Evolutionary conservation across 805 yeast species (phyloP).

Genomic region (Candida dendrica): DNA sequence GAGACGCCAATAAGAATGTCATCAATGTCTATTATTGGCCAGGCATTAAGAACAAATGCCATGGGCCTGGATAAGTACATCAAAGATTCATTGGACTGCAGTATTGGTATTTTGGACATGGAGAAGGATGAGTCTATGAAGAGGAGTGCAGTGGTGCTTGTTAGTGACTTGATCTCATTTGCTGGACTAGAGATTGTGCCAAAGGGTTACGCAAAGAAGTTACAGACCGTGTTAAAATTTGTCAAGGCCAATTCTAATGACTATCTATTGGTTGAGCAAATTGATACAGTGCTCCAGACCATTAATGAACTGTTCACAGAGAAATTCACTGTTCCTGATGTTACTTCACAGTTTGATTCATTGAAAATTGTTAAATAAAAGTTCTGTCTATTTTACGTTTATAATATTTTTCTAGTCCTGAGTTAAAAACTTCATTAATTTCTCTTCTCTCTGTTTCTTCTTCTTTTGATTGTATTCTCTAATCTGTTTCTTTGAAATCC

Average conservation of each 20-base stretch:
- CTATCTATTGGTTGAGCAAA: constrained; percentile 53
- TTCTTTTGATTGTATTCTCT: constrained; percentile 3
- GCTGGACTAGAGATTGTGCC: constrained; percentile 47
- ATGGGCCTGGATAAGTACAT: constrained; percentile 41
- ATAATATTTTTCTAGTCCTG: constrained; percentile 5
- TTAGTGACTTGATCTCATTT: constrained; percentile 50
- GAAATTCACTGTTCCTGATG: not conserved
- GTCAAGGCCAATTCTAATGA: constrained; percentile 44
- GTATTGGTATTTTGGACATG: constrained; percentile 63
- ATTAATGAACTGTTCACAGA: constrained; percentile 19
- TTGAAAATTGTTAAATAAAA: not conserved
- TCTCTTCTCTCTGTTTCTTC: constrained; percentile 3
- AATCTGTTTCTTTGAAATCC: constrained; percentile 5
- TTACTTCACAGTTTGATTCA: not conserved
- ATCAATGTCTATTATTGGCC: constrained; percentile 78
- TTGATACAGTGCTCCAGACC: constrained; percentile 27
- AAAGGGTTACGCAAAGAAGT: constrained; percentile 34
- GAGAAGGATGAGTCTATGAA: constrained; percentile 52
- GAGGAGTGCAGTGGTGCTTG: constrained; percentile 65
- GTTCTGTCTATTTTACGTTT: constrained; percentile 1
- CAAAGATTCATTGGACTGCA: constrained; percentile 62
- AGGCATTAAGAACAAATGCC: constrained; percentile 54
- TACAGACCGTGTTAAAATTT: constrained; percentile 37
- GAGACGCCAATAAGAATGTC: constrained; percentile 76
- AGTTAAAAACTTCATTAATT: constrained; percentile 4